Base-by-base conservation (phyloP, 179 eudicot species). In the Silene noctiflora region DNA sequence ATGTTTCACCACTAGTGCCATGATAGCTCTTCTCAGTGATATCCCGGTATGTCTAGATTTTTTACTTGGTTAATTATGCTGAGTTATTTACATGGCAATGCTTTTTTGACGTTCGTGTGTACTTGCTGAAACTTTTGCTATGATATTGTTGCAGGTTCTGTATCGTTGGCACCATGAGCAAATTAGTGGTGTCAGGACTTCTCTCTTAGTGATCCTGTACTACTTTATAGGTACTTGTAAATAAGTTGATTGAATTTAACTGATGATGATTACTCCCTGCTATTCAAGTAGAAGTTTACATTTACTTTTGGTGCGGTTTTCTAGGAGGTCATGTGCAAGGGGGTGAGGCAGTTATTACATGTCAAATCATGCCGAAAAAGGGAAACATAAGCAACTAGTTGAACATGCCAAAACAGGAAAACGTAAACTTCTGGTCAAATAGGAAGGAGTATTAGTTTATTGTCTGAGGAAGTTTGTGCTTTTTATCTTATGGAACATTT, bases 1-100 rank as follows among this genome's bases (percentile, higher is more conserved):
- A 42, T 87, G 98, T 82, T 94, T 94, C 80, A 88, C 94, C 77
- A 85, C 98, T 60, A 92, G 90, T 82, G 86, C 98, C 42, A 55
- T 85, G 22, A 83, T 92, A 73, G 94, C 98, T 79, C 86, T 94
- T 75, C 87, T 86, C 35, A 90, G 93, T 64, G 83, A 94, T 79
- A 86, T 87, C 64, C 96, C 98, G 69, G 97, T 94, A 89, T 78
- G 89, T 80, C 25, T 75, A 3, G 61, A 69, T 44, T 27, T 44
- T 65, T 16, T 20, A 39, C 39, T 44, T 14, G 13, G 6, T 21
- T 48, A 13, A 72, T 63, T 19, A 14, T 69, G 42, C 46, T 19
- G 35, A 69, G 51, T 58, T 69, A 10, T n/a, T 20, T 59, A 35
- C 58, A 61, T 56, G 6, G 44, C 29, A n/a, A 14, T 19, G 66